Conservation (phyloP, 305 asterid genomes). For the Euphrasia arctica region DNA sequence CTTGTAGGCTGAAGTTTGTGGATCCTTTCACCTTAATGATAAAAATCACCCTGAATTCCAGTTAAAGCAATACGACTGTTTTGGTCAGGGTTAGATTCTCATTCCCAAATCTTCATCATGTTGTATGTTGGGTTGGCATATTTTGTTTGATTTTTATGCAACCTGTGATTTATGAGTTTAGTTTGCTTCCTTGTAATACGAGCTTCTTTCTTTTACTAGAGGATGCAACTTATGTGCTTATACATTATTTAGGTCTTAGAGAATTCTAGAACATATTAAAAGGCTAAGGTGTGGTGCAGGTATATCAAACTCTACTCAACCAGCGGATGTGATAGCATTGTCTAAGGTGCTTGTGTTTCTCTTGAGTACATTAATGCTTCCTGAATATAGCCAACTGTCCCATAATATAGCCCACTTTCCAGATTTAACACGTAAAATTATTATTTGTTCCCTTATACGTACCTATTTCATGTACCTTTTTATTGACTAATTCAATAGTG, state of each 20-base stretch:
- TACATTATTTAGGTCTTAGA: constrained; percentile 19
- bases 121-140: constrained; percentile 20
- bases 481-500: no score
- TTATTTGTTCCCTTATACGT: no score
- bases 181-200: constrained; percentile 18
- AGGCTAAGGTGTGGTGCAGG: constrained; percentile 49
- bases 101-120: constrained; percentile 18
- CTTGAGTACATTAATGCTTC: constrained; percentile 5
- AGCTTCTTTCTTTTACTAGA: constrained; percentile 14
- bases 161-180: constrained; percentile 16
- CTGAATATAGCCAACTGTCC: neutral
- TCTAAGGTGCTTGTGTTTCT: constrained; percentile 51
- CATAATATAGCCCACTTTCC: no score
- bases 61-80: constrained; percentile 66
- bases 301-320: constrained; percentile 51
- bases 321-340: constrained; percentile 79
- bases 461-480: no score
- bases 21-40: constrained; percentile 59
- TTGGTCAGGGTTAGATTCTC: constrained; percentile 76
- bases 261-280: constrained; percentile 8
- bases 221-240: constrained; percentile 20
- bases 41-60: constrained; percentile 61
- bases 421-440: no score
- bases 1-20: constrained; percentile 84
- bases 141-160: constrained; percentile 8